phyloP scores from a whole-genome alignment of 2,329 filamentous ascomycete genomes.

The Moelleriella libera region DNA sequence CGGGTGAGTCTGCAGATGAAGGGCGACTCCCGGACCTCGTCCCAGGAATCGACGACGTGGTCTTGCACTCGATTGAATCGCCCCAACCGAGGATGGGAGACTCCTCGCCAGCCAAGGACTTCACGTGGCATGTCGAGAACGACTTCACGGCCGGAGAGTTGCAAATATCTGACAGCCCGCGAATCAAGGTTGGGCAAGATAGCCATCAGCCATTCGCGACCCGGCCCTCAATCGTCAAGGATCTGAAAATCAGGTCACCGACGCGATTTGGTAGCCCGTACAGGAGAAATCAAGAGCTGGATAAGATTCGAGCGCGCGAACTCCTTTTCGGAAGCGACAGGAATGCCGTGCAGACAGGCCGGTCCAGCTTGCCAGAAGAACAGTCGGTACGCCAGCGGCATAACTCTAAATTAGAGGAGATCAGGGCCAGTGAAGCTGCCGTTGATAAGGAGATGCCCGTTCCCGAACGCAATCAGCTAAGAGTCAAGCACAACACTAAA shows the following conservation, averaged over 20 bases:
- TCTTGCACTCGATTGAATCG: conserved; percentile 19
- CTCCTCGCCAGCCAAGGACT: conserved; percentile 34
- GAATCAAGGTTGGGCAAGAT: conserved; percentile 21
- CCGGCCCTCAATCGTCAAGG: conserved; percentile 16
- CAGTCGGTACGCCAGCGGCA: conserved; percentile 6
- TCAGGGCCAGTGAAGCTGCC: conserved; percentile 17
- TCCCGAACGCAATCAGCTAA: conserved; percentile 13
- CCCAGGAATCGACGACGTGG: conserved; percentile 22
- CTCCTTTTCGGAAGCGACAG: conserved; percentile 16
- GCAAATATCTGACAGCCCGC: conserved; percentile 41
- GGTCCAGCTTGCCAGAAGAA: conserved; percentile 1
- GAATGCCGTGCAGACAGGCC: no score
- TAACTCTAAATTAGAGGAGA: conserved; percentile 20
- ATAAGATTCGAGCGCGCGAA: conserved; percentile 27
- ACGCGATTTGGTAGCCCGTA: conserved; percentile 14
- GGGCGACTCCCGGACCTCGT: conserved; percentile 21
- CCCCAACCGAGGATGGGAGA: conserved; percentile 1
- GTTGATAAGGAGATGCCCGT: conserved; percentile 18
- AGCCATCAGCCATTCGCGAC: conserved; percentile 20
- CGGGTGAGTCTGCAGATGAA: conserved; percentile 13
- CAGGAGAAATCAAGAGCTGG: conserved; percentile 27
- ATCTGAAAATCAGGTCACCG: conserved; percentile 14
- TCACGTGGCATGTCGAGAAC: conserved; percentile 40
- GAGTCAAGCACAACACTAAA: conserved; percentile 24
- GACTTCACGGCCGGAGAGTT: conserved; percentile 44